phyloP scores from a whole-genome alignment of 495 filamentous ascomycete species.

The Baudoinia panamericana region DNA sequence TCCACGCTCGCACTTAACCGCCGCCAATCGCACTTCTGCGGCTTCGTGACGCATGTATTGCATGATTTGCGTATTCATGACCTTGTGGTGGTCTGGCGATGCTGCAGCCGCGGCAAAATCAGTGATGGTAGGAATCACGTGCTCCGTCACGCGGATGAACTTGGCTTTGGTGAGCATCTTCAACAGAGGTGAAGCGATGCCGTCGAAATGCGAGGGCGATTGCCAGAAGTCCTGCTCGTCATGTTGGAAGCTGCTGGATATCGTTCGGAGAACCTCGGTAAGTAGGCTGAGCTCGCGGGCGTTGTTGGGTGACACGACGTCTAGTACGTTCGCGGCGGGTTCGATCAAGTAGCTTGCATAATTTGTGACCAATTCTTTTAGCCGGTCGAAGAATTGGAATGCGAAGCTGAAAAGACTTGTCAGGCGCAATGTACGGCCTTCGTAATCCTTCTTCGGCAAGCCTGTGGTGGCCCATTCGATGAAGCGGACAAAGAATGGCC shows the following conservation, averaged over 20 bases:
- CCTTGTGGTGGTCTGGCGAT: constrained; percentile 77
- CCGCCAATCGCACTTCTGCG: constrained; percentile 55
- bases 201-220: constrained; percentile 67
- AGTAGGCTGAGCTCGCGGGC: constrained; percentile 9
- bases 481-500: constrained; percentile 74
- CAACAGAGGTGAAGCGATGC: constrained; percentile 54
- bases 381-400: constrained; percentile 58
- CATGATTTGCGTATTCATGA: constrained; percentile 63
- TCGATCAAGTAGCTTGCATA: constrained; percentile 81
- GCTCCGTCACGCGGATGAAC: constrained; percentile 22
- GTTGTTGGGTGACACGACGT: not conserved
- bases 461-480: constrained; percentile 60
- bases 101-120: constrained; percentile 68
- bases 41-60: constrained; percentile 59
- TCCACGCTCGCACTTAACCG: constrained; percentile 61
- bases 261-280: constrained; percentile 46
- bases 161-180: constrained; percentile 40
- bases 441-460: constrained; percentile 45
- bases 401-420: constrained; percentile 71
- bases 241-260: constrained; percentile 62
- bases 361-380: constrained; percentile 87
- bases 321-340: constrained; percentile 50
- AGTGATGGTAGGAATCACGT: constrained; percentile 45
- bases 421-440: constrained; percentile 42
- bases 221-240: constrained; percentile 87